Percentiles rank a stretch among this genome's conserved stretches.
These are phyloP conservation scores for Solanum appendiculatum DNA, from an alignment of 257 asterid genomes.

Conservation along the genomic window DNA sequence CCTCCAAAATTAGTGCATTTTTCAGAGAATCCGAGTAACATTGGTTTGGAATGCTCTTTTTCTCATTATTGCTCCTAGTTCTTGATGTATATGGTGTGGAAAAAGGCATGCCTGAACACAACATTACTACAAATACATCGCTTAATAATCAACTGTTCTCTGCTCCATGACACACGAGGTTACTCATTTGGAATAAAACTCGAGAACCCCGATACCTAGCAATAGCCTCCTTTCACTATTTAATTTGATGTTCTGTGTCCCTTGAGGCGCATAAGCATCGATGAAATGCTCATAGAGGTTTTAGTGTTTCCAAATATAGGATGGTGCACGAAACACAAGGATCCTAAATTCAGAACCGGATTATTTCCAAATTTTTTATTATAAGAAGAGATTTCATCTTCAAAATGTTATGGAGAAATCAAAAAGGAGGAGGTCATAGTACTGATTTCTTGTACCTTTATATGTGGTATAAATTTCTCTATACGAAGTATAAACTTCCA, in stretches of 20 bases:
- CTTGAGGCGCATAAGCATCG: not conserved
- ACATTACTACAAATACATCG: not conserved
- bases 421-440: not conserved
- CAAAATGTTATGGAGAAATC: not conserved
- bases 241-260: not conserved
- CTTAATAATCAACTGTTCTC: not conserved
- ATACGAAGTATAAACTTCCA: rapidly evolving
- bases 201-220: not conserved
- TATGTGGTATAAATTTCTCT: not conserved
- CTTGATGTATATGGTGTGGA: not conserved
- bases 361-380: not conserved
- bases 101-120: not conserved
- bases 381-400: not conserved
- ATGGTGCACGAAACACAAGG: not conserved
- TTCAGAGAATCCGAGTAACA: not conserved
- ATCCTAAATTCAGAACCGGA: not conserved
- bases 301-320: not conserved
- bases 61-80: not conserved
- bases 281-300: not conserved
- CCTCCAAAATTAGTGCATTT: not conserved
- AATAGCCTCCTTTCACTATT: not conserved
- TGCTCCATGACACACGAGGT: not conserved
- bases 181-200: not conserved
- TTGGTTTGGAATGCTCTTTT: not conserved
- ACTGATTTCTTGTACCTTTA: not conserved